phyloP scores from a whole-genome alignment of 2,329 filamentous ascomycete species.

The Aphanocladium album region DNA sequence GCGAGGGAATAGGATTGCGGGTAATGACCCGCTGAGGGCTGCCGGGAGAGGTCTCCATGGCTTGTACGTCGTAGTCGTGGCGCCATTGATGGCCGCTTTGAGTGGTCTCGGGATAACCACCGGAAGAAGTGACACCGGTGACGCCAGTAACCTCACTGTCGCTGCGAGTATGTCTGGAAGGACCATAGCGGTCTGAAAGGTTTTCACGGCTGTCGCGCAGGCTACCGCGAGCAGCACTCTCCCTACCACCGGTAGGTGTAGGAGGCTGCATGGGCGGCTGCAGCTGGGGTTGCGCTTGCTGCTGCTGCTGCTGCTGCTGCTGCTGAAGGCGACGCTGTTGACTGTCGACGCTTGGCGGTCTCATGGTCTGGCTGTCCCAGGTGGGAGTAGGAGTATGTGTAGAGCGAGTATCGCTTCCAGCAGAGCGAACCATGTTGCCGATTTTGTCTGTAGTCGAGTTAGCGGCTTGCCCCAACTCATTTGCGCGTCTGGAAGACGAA shows the following conservation, averaged over 20 bases:
- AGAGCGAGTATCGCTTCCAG: slow-evolving; percentile 57
- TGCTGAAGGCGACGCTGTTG: slow-evolving; percentile 32
- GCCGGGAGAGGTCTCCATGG: slow-evolving; percentile 81
- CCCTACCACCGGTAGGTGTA: slow-evolving; percentile 23
- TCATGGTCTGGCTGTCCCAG: slow-evolving; percentile 61
- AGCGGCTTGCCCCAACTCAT: slow-evolving; percentile 21
- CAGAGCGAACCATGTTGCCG: slow-evolving; percentile 84
- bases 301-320: slow-evolving; percentile 32
- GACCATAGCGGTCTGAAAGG: slow-evolving; percentile 39
- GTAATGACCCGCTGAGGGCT: slow-evolving; percentile 62
- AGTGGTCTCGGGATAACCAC: slow-evolving; percentile 72
- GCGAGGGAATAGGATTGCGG: slow-evolving; percentile 84
- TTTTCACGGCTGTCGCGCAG: slow-evolving; percentile 47
- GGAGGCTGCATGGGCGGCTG: slow-evolving; percentile 15
- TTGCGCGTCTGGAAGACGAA: slow-evolving; percentile 34
- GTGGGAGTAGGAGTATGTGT: slow-evolving; percentile 54
- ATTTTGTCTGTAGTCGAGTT: slow-evolving; percentile 69
- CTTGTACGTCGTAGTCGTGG: slow-evolving; percentile 93
- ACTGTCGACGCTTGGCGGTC: slow-evolving; percentile 47
- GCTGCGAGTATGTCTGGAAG: slow-evolving; percentile 62
- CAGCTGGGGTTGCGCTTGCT: slow-evolving; percentile 21
- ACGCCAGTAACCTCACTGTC: slow-evolving; percentile 72
- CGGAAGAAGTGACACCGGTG: slow-evolving; percentile 60
- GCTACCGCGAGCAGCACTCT: slow-evolving; percentile 35
- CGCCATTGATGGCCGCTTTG: slow-evolving; percentile 66